These are phyloP conservation scores for Pseudopediastrum boryanum DNA, from an alignment of 139 green algal species.

Conservation along the genomic window DNA sequence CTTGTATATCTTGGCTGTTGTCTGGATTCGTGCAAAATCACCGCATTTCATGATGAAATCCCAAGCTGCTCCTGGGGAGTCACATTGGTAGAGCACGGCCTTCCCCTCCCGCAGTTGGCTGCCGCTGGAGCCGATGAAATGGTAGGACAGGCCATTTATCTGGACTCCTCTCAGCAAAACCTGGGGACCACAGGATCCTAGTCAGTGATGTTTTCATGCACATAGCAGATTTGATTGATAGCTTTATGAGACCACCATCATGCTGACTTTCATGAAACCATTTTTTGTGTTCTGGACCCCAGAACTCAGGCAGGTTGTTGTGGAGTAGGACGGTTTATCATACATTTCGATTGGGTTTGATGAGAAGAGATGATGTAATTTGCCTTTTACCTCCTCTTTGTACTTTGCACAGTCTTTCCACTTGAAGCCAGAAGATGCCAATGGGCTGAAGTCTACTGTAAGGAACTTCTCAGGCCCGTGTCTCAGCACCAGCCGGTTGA, in stretches of 20 bases:
- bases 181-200: neutral
- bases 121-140: slow-evolving; percentile 25
- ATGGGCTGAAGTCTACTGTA: slow-evolving; percentile 1
- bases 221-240: too few relatives aligned
- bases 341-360: too few relatives aligned
- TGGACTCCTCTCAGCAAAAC: slow-evolving; percentile 1
- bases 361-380: too few relatives aligned
- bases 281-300: too few relatives aligned
- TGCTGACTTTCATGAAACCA: too few relatives aligned
- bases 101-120: slow-evolving; percentile 22
- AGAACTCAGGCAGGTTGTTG: too few relatives aligned
- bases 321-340: too few relatives aligned
- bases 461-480: slow-evolving; percentile 12
- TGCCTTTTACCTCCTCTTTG: neutral
- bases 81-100: neutral
- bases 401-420: too few relatives aligned
- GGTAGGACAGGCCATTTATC: slow-evolving; percentile 3
- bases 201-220: neutral
- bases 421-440: too few relatives aligned
- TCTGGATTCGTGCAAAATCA: slow-evolving; percentile 13
- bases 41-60: slow-evolving; percentile 5
- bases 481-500: slow-evolving; percentile 24
- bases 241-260: too few relatives aligned
- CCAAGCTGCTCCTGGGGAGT: slow-evolving; percentile 7
- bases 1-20: slow-evolving; percentile 28